Base-by-base conservation (phyloP, 108 stramenopile genomes). In the Pseudonitzschia delicatissima region DNA sequence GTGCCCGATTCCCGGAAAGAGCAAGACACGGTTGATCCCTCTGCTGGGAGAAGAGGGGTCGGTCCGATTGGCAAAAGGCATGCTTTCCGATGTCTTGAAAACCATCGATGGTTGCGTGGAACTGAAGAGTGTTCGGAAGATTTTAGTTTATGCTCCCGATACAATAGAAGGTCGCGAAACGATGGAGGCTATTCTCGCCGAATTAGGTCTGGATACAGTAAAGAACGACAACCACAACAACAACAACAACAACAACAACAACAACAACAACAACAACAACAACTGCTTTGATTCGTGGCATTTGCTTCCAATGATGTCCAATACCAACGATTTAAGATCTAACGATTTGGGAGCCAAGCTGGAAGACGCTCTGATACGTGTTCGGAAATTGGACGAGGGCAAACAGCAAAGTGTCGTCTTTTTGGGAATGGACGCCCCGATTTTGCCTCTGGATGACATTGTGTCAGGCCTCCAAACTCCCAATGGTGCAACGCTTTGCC, bases 381-480 rank as follows among this genome's bases (percentile, higher is more conserved):
- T 74, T 23, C 85, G 83, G 23, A 29, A 12, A 6, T 35, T 80
- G 32, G 20, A 34, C 59, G 2, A 0, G 32, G 8, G 23, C 35
- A 17, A 58, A 48, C 2, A 0, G 39, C 37, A 45, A 25, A 75
- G 76, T 12, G 84, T 93, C 21, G 57, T 88, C 21, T 91, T 93
- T 76, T 72, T 93, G 45, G 92, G 92, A 26, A 93, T 93, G 92
- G 92, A 93, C 77, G 69, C 92, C 11, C 92, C 92, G 2, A 80
- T 87, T 29, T 51, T 93, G 11, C 80, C 86, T 21, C 47, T 91
- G 44, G 83, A 84, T 18, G 92, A 93, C 61, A 77, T 93, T 17
- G 75, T 69, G 8, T 34, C 69, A 17, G 92, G 82, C 17, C 62
- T 93, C 23, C 33, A 64, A 29, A 61, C 13, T 8, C 25, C 60